These are phyloP conservation scores for Fusarium incarnatum DNA, from an alignment of 2,329 filamentous ascomycete genomes.

Conservation along the genomic window DNA sequence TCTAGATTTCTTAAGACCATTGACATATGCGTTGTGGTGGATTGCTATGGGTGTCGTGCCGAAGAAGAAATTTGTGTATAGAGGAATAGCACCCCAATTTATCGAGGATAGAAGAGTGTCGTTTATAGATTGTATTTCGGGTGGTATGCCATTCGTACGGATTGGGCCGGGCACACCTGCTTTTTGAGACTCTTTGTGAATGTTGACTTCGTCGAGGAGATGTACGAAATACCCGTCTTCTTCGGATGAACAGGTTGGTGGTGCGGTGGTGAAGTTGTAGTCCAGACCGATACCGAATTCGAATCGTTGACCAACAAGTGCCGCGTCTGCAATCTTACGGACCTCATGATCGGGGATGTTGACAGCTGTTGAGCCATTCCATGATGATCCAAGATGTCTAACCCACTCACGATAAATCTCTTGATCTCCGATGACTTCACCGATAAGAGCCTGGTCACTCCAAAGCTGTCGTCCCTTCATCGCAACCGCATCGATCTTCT, in stretches of 20 bases:
- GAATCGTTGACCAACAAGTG: constrained; percentile 48
- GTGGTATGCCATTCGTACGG: constrained; percentile 46
- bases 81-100: constrained; percentile 49
- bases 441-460: constrained; percentile 55
- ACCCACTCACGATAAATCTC: constrained; percentile 53
- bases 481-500: constrained; percentile 47
- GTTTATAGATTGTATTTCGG: constrained; percentile 41
- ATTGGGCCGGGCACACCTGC: constrained; percentile 49
- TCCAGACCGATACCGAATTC: constrained; percentile 56
- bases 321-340: constrained; percentile 44
- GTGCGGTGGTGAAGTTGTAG: constrained; percentile 54
- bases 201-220: constrained; percentile 41
- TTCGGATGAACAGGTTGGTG: constrained; percentile 53
- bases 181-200: constrained; percentile 43
- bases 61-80: constrained; percentile 55
- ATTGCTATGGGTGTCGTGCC: constrained; percentile 53
- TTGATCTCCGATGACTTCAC: constrained; percentile 55
- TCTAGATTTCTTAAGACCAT: constrained; percentile 49
- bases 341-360: constrained; percentile 36
- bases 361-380: constrained; percentile 47
- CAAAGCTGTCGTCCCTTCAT: constrained; percentile 51
- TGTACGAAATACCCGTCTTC: constrained; percentile 52
- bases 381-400: constrained; percentile 45
- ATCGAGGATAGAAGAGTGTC: constrained; percentile 32
- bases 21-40: constrained; percentile 54